A percentile compares a stretch with the other conserved stretches of the same genome.
Conservation (phyloP, 2,329 filamentous ascomycete species). For the Juglanconis oblonga region DNA sequence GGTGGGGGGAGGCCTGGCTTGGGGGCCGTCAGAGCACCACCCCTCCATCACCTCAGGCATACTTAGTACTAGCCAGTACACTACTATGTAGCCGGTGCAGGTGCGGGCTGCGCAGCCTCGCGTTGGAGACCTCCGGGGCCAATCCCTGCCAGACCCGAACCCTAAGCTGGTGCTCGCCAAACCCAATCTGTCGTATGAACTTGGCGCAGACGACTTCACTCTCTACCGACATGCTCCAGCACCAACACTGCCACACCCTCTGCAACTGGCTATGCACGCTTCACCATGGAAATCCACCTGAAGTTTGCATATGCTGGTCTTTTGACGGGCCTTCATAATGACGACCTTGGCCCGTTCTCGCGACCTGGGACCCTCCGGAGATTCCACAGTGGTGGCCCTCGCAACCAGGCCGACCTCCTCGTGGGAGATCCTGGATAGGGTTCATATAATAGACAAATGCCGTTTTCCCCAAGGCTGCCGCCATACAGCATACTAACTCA, state of each 20-base stretch:
- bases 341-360: slow-evolving; percentile 6
- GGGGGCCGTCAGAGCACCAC: background rate
- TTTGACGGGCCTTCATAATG: background rate
- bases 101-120: background rate
- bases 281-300: background rate
- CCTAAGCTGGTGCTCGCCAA: background rate
- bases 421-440: slow-evolving; percentile 6
- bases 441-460: slow-evolving; percentile 18
- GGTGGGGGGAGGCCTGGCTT: background rate
- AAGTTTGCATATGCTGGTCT: slow-evolving; percentile 3
- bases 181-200: background rate
- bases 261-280: background rate
- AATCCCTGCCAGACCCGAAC: background rate
- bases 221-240: background rate
- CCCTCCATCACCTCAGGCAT: too few relatives aligned
- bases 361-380: slow-evolving; percentile 10
- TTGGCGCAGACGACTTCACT: background rate
- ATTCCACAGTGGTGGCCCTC: slow-evolving; percentile 5
- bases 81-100: background rate
- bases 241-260: background rate
- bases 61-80: too few relatives aligned
- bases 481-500: slow-evolving; percentile 2
- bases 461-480: slow-evolving; percentile 13
- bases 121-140: slow-evolving; percentile 2
- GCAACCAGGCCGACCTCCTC: background rate